These are phyloP conservation scores for Rhizophora mangle DNA, from an alignment of 345 rosid genomes.

Conservation along the genomic window DNA sequence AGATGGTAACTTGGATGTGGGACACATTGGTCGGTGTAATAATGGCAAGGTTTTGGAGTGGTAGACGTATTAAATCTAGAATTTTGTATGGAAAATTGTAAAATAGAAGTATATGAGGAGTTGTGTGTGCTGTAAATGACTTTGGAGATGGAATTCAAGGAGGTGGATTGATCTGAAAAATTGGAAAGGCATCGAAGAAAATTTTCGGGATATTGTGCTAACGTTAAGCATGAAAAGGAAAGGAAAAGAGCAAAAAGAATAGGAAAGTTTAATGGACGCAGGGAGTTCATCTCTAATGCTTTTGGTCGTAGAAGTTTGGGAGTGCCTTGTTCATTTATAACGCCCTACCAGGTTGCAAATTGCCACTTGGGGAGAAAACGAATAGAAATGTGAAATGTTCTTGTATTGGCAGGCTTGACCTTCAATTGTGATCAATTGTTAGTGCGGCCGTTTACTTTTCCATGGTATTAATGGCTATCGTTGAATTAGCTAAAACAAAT, in stretches of 20 bases:
- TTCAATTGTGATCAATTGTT: too few species aligned
- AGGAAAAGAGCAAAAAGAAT: background rate
- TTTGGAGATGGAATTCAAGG: background rate
- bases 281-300: too few species aligned
- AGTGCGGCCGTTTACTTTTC: too few species aligned
- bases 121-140: constrained; percentile 2
- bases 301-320: too few species aligned
- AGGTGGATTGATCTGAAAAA: background rate
- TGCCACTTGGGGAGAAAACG: too few species aligned
- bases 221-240: background rate
- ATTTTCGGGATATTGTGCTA: background rate
- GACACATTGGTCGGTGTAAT: background rate
- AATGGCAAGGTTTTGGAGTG: background rate
- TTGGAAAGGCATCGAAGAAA: constrained; percentile 7
- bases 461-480: too few species aligned
- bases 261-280: too few species aligned
- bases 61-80: background rate
- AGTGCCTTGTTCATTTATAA: too few species aligned
- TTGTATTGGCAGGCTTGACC: too few species aligned
- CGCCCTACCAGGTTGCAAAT: too few species aligned
- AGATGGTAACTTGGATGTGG: constrained; percentile 3
- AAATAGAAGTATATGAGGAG: background rate
- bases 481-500: too few species aligned
- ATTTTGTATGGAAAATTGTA: background rate
- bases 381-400: too few species aligned